A percentile compares a stretch with the other conserved stretches of the same genome.
These are phyloP conservation scores for Tricholoma bakamatsutake DNA, from an alignment of 768 basidiomycete species.

Conservation along the genomic window DNA sequence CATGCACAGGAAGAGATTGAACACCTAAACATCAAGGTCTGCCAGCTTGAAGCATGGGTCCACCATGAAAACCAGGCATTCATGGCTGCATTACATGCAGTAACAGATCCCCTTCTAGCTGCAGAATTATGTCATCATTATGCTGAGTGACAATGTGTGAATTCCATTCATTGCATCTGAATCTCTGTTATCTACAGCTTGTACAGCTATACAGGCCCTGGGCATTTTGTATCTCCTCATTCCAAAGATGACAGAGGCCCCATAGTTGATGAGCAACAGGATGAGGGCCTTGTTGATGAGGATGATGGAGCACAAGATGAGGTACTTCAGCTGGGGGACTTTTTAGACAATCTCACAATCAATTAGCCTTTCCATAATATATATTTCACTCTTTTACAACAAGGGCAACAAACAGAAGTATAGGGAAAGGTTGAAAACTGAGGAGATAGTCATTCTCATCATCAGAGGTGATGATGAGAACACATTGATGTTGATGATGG, in stretches of 20 bases:
- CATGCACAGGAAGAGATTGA: background rate
- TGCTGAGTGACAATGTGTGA: background rate
- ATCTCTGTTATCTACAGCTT: no score
- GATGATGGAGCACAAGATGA: background rate
- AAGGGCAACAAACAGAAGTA: no score
- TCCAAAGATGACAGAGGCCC: background rate
- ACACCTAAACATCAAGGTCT: background rate
- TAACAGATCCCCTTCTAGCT: no score
- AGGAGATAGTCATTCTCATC: no score
- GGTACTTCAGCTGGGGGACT: background rate
- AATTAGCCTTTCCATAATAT: background rate
- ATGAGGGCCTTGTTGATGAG: background rate
- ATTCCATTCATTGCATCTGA: background rate
- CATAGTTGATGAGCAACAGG: background rate
- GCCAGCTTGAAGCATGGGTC: no score
- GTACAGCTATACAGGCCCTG: no score
- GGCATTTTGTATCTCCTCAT: no score
- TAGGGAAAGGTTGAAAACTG: no score
- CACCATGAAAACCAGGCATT: background rate
- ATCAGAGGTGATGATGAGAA: no score
- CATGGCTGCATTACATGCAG: background rate
- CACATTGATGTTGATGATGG: no score
- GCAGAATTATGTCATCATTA: background rate
- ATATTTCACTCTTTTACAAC: no score
- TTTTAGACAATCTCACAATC: background rate